A percentile compares a stretch with the other conserved stretches of the same genome.
Evolutionary conservation across 2,329 filamentous ascomycete species (phyloP).

Genomic region (Exophiala mesophila): DNA sequence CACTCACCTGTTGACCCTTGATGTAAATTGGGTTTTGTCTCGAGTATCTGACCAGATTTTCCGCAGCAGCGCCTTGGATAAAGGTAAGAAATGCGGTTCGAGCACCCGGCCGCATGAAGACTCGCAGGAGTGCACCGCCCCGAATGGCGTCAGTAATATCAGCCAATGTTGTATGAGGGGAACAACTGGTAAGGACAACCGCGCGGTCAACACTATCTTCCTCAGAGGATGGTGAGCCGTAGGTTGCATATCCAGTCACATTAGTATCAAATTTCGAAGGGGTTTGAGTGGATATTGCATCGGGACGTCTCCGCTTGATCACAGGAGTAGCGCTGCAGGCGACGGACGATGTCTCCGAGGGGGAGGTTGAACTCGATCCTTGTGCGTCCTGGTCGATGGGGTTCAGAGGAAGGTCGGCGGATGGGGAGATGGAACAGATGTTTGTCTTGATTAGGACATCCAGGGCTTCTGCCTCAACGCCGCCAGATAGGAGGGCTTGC

Average conservation of each 20-base stretch:
- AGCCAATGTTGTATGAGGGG: conserved; percentile 57
- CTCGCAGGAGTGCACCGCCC: conserved; percentile 66
- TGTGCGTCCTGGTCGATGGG: not conserved
- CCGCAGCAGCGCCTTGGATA: conserved; percentile 57
- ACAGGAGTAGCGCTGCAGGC: too few relatives aligned
- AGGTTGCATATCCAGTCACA: not conserved
- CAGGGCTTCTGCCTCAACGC: conserved; percentile 10
- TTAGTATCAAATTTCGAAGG: too few relatives aligned
- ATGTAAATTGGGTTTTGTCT: conserved; percentile 65
- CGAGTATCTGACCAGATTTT: conserved; percentile 59
- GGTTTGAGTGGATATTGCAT: too few relatives aligned
- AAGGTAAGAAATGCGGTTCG: conserved; percentile 65
- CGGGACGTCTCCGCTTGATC: too few relatives aligned
- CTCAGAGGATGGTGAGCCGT: too few relatives aligned
- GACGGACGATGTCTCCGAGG: too few relatives aligned
- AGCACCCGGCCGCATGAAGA: conserved; percentile 58
- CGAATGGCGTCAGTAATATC: conserved; percentile 63
- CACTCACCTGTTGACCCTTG: conserved; percentile 59
- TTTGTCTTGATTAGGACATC: conserved; percentile 13
- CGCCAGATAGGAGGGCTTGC: conserved; percentile 16
- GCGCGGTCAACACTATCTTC: conserved; percentile 45
- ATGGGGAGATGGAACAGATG: conserved; percentile 1
- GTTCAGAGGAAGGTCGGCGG: not conserved
- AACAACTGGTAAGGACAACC: conserved; percentile 58
- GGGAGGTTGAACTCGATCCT: too few relatives aligned